Conservation (phyloP, 441 rosid genomes). For the Gossypium davidsonii region DNA sequence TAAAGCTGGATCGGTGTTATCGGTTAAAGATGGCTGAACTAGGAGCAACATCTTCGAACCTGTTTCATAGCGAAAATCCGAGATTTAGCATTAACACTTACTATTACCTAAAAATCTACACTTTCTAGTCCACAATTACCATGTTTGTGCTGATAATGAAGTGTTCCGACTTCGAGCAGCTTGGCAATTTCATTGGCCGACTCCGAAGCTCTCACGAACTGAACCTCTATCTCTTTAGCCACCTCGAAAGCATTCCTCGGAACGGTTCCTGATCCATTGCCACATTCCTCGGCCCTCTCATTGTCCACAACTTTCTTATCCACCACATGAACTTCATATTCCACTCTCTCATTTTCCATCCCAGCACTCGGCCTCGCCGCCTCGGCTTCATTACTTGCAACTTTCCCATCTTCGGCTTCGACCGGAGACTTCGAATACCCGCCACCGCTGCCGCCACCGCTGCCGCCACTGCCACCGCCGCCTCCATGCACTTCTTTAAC, state of each 20-base stretch:
- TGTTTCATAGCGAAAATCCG: slow-evolving; percentile 25
- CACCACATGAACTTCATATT: slow-evolving; percentile 52
- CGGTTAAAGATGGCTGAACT: slow-evolving; percentile 30
- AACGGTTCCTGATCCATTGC: slow-evolving; percentile 31
- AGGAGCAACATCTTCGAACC: slow-evolving; percentile 64
- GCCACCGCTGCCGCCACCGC: slow-evolving; percentile 12
- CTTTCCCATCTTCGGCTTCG: slow-evolving; percentile 28
- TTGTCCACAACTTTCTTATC: slow-evolving; percentile 59
- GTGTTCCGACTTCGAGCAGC: slow-evolving; percentile 83
- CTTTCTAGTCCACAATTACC: slow-evolving; percentile 31
- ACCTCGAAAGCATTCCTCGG: slow-evolving; percentile 47
- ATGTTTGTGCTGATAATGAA: slow-evolving; percentile 66
- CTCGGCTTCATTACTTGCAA: slow-evolving; percentile 30
- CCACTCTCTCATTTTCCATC: slow-evolving; percentile 29
- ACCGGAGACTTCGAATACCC: slow-evolving; percentile 11
- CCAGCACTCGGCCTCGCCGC: slow-evolving; percentile 53
- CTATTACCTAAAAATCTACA: neutral
- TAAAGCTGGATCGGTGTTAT: slow-evolving; percentile 30
- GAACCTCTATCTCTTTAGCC: slow-evolving; percentile 57
- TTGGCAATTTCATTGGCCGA: slow-evolving; percentile 68
- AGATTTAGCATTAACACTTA: neutral
- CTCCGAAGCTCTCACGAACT: slow-evolving; percentile 72
- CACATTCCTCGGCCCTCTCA: slow-evolving; percentile 39
- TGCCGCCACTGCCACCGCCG: slow-evolving; percentile 13
- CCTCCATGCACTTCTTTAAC: slow-evolving; percentile 66